Conservation (phyloP, 106 monocot species). For the Chionographis japonica region DNA sequence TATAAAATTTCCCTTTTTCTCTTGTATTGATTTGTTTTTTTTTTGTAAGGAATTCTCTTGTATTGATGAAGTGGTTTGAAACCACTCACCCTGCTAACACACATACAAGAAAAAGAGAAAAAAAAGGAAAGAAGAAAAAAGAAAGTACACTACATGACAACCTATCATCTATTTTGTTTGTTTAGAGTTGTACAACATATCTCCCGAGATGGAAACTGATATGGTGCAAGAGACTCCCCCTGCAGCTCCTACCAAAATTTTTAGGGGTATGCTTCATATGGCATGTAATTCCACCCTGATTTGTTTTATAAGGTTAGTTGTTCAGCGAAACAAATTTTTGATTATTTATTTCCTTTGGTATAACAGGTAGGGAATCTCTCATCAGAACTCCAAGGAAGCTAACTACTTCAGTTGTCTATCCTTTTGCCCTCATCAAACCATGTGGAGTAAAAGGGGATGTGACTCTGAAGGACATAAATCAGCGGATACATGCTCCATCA, state of each 20-base stretch:
- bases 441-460: constrained; percentile 73
- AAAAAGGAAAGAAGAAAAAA: too few species aligned
- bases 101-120: too few species aligned
- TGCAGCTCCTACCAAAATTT: constrained; percentile 28
- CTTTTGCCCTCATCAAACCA: constrained; percentile 87
- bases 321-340: neutral
- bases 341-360: neutral
- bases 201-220: constrained; percentile 24
- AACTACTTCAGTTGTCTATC: constrained; percentile 68
- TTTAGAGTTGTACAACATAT: constrained; percentile 29
- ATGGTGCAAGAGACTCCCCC: constrained; percentile 10
- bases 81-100: too few species aligned
- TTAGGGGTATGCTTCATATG: constrained; percentile 34
- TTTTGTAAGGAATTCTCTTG: too few species aligned
- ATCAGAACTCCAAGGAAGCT: constrained; percentile 45
- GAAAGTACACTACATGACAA: too few species aligned
- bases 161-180: neutral
- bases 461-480: constrained; percentile 86
- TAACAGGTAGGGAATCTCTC: constrained; percentile 47
- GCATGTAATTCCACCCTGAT: neutral
- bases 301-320: neutral
- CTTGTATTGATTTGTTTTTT: too few species aligned
- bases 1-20: too few species aligned
- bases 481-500: constrained; percentile 56
- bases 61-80: too few species aligned